Evolutionary conservation across 129 eudicot species (phyloP).

Genomic region (Rutidosis leptorrhynchoides): DNA sequence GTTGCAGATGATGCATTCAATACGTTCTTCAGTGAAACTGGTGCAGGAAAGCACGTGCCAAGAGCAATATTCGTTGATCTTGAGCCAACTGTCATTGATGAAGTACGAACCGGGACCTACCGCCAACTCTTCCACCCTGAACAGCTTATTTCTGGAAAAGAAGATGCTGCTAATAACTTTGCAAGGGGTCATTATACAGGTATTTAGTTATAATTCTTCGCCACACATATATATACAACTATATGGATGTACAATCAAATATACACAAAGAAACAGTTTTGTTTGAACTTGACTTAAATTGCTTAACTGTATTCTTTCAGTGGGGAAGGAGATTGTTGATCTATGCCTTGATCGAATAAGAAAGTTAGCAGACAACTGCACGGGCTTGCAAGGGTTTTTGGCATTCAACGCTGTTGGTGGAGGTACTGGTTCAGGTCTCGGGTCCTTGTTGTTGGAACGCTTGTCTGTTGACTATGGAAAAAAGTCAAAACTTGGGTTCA

Average conservation of each 20-base stretch:
- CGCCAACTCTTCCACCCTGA: constrained; percentile 99
- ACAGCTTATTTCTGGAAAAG: constrained; percentile 96
- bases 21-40: constrained; percentile 91
- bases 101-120: constrained; percentile 80
- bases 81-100: constrained; percentile 96
- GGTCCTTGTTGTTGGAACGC: constrained; percentile 93
- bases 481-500: constrained; percentile 97
- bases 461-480: constrained; percentile 97
- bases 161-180: constrained; percentile 97
- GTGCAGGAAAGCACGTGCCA: constrained; percentile 96
- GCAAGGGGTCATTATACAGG: constrained; percentile 98
- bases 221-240: neutral
- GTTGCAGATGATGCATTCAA: constrained; percentile 87
- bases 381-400: constrained; percentile 95
- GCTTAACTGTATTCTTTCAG: constrained; percentile 42
- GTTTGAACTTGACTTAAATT: neutral
- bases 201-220: neutral
- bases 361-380: constrained; percentile 97
- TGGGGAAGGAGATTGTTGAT: constrained; percentile 93
- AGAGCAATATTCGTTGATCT: constrained; percentile 92
- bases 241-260: neutral
- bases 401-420: constrained; percentile 98
- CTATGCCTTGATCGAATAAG: constrained; percentile 87
- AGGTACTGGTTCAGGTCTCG: constrained; percentile 98
- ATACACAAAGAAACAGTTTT: neutral